These are phyloP conservation scores for Pichia scutulata DNA, from an alignment of 805 yeast species.

Conservation along the genomic window DNA sequence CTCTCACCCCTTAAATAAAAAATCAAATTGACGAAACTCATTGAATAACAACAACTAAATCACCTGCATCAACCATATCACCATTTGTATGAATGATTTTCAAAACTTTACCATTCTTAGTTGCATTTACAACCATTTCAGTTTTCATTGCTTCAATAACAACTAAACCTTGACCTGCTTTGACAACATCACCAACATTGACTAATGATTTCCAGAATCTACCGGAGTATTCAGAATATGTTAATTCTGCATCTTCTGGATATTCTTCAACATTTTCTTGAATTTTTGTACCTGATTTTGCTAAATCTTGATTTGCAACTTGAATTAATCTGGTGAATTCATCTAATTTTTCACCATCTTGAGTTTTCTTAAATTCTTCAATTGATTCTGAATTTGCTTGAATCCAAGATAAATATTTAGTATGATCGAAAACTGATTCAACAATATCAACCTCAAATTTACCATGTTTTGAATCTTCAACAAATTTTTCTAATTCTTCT, in stretches of 20 bases:
- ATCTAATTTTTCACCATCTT: constrained; percentile 74
- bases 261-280: constrained; percentile 46
- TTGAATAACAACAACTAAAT: constrained; percentile 66
- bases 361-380: constrained; percentile 54
- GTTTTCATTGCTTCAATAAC: constrained; percentile 98
- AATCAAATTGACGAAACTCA: background rate
- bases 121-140: constrained; percentile 81
- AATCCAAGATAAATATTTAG: constrained; percentile 71
- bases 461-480: constrained; percentile 76
- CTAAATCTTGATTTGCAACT: constrained; percentile 68
- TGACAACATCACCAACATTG: constrained; percentile 66
- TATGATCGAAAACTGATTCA: constrained; percentile 77
- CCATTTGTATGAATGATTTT: constrained; percentile 78
- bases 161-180: constrained; percentile 69
- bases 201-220: constrained; percentile 93
- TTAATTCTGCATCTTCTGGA: constrained; percentile 73
- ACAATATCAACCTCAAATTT: constrained; percentile 65
- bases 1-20: constrained; percentile 3
- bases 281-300: constrained; percentile 37
- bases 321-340: constrained; percentile 83
- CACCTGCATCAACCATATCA: constrained; percentile 96
- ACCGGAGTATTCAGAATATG: constrained; percentile 94
- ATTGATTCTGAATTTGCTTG: constrained; percentile 67
- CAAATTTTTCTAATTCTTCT: constrained; percentile 62
- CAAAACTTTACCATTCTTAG: constrained; percentile 61